Base-by-base conservation (phyloP, 129 eudicot species). In the Centrapalus pauciflorus region DNA sequence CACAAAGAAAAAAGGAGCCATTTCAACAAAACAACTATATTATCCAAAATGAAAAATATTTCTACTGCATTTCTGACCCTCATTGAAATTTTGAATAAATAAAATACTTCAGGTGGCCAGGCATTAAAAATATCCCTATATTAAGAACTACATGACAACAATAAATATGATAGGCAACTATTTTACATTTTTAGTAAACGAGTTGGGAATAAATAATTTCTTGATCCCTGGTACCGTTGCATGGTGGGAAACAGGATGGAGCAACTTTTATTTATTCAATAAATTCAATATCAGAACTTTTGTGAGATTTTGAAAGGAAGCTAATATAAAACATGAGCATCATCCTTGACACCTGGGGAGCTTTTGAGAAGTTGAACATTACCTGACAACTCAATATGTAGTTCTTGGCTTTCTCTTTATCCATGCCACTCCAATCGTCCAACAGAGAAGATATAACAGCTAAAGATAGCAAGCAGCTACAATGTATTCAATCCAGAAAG, bases 341-440 rank as follows among this genome's bases (percentile, higher is more conserved):
- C 3, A 13, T 37, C n/a, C 45, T 37, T 10, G 45, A 37, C 45
- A 45, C 5, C 33, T 21, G 60, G 32, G 32, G 20, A 27, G 10
- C 10, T 16, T 9, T 54, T 30, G 62, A 30, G 43, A 55, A 51
- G 20, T 56, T 46, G 33, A 54, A 27, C n/a, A 41, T 9, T 74
- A 89, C 99, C 99, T 94, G 96, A 66, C 96, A 94, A 75, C 66
- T 84, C 58, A 81, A 49, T 54, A 94, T 82, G 72, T 86, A 94
- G 20, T 84, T 79, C 83, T 94, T 94, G 37, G 97, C 93, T 63
- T 82, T 89, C 70, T 89, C 97, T 67, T 73, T 79, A 61, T 94
- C 97, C 76, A 94, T 76, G 73, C 97, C 99, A 80, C 93, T 89
- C 99, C 99, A 89, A 35, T 86, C 73, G 54, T 82, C 90, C 95